These are phyloP conservation scores for Lotus japonicus DNA, from an alignment of 306 rosid genomes.

Conservation along the genomic window DNA sequence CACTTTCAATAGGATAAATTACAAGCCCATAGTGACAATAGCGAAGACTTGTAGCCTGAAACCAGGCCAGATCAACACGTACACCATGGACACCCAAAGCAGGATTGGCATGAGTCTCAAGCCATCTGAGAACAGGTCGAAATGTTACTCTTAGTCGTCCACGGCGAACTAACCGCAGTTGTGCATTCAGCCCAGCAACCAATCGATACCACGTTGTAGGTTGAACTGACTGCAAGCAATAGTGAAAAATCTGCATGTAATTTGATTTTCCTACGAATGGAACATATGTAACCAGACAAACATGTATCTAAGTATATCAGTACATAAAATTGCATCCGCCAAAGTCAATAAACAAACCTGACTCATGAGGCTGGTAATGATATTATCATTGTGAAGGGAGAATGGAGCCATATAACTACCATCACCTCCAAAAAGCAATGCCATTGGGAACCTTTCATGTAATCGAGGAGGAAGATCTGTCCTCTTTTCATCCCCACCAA, in stretches of 20 bases:
- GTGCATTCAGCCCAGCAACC: constrained; percentile 96
- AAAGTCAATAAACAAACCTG: constrained; percentile 63
- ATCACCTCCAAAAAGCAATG: constrained; percentile 92
- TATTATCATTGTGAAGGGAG: constrained; percentile 78
- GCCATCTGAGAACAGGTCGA: constrained; percentile 80
- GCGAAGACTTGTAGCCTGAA: constrained; percentile 84
- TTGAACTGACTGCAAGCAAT: constrained; percentile 64
- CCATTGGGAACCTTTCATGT: constrained; percentile 70
- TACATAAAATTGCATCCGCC: not conserved
- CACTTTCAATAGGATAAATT: constrained; percentile 57
- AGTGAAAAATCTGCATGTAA: constrained; percentile 4
- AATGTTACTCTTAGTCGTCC: constrained; percentile 86
- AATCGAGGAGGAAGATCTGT: constrained; percentile 88
- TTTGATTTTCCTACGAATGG: not conserved
- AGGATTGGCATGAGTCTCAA: constrained; percentile 85
- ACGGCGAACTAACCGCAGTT: constrained; percentile 81
- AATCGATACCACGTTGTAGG: constrained; percentile 93
- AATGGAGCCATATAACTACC: constrained; percentile 97
- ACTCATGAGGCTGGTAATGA: constrained; percentile 93
- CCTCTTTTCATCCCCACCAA: constrained; percentile 99
- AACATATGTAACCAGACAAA: not conserved
- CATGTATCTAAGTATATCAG: not conserved
- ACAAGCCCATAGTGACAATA: constrained; percentile 90
- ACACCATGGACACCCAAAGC: constrained; percentile 65
- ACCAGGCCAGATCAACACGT: constrained; percentile 79